Evolutionary conservation across 225 moss, liverwort and hornwort species (phyloP), one percentile per base, ranked within the genome.

Genomic region (Antitrichia curtipendula): DNA sequence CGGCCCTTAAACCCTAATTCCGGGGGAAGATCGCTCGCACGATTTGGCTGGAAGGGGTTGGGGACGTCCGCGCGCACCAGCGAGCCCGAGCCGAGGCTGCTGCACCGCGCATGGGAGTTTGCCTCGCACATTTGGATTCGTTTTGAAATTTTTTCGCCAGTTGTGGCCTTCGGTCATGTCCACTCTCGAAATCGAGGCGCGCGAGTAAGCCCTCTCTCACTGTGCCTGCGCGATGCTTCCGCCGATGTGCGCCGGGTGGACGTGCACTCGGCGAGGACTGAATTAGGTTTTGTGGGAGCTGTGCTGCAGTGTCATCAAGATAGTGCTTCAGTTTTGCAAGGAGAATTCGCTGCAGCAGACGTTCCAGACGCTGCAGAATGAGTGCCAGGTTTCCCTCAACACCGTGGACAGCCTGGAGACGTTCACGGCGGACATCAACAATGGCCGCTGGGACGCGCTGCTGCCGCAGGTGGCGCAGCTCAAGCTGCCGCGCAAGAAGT

Each of bases 161-260:
- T 75, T 75, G 88, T 54, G 86, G 57, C 86, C 8, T 57, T 57
- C 81, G 90, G 96, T 91, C 95, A 99, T 97, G 98, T 97, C 98
- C 92, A 97, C 98, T 93, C 97, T 99, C 88, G 98, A 99, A 95
- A 97, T 99, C 93, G 98, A 99, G 86, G 98, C 98, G 77, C 96
- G 98, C 87, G 98, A 99, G 97, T 97, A 92, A 87, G 92, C 12
- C 50, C 57, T 9, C 76, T 68, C 41, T 58, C 32, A 75, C 63
- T 56, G 34, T 78, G 66, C 28, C 64, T 79, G 54, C 63, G 73
- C 82, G 73, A 70, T 28, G 80, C 58, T 52, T 78, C 72, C 43
- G 41, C 49, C 57, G n/a, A 52, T 68, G 66, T 75, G 50, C 28
- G 66, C 79, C 13, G 77, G 71, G 65, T 64, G 34, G 40, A 27